Base-by-base conservation (phyloP, 192 early-diverging fungal genomes). In the Coemansia sp. region DNA sequence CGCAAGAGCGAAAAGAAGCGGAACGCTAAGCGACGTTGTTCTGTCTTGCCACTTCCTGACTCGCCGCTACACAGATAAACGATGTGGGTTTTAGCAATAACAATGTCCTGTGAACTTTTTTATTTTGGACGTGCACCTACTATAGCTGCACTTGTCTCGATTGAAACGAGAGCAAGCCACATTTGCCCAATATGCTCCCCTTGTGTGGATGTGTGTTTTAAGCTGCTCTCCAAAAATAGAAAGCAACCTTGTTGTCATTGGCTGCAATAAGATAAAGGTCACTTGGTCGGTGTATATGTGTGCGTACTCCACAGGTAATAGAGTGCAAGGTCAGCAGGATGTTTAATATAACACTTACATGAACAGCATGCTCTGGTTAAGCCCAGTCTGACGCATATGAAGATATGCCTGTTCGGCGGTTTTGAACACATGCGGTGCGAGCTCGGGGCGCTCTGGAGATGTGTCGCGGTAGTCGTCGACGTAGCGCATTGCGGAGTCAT, bases 1-100 rank as follows among this genome's bases (percentile, higher is more conserved):
- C 86, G 86, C 33, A 91, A 71, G 21, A 84, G 79, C 39, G 84
- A 78, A 33, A 91, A 71, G 55, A 87, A 86, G 14, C 83, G 84
- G 25, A 91, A 62, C 2, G 83, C 65, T 55, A 83, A 71, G 50
- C 81, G 80, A 19, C 81, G 81, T 33, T 83, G 81, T 66, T 94
- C 89, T 1, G 89, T 85, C 73, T 94, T 96, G 43, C 94, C 84
- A 23, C 88, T 81, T 43, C 86, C 87, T 88, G 81, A 43, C 81
- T 82, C 67, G 77, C 84, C 44, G 90, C 82, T 93, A 56, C 83
- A 43, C 84, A 75, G 45, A 25, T 85, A 68, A 10, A 84, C 55
- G 21, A 92, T 52, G 89, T 85, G 3, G 67, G 63, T 12, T 83
- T 80, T 2, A 81, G 73, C 14, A 37, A 37, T 8, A 37, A 37